Evolutionary conservation across 495 filamentous ascomycete species (phyloP), one percentile per base, ranked within the genome.

Genomic region (Lichina pygmaea): DNA sequence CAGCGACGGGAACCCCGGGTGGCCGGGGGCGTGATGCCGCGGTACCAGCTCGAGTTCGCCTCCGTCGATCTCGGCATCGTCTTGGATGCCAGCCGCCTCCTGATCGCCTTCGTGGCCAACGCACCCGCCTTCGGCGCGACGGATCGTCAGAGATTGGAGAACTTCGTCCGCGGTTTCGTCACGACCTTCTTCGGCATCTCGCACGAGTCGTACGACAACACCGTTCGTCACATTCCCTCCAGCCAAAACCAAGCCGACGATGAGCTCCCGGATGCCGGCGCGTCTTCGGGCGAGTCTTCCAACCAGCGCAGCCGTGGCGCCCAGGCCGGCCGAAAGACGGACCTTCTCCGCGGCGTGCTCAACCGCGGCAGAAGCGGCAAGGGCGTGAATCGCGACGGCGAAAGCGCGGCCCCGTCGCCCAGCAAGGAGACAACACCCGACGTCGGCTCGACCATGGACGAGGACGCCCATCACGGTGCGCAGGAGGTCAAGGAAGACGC

Each of bases 381-480:
- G 50, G 58, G 63, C 36, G 61, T 64, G 32, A 65, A 74, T 40
- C 64, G 62, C 34, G 75, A 79, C 46, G 82, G 84, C 55, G 76
- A 85, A 56, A 73, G 74, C 50, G 83, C 79, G 54, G 65, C 70
- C 5, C 64, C 70, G 3, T 73, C 71, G 17, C 72, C 70, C n/a
- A 92, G 78, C 61, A 78, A 83, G 48, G 85, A 79, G 52, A 82
- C 74, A 8, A 91, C 85, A 0, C 91, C 89, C 0, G 86, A 86
- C 50, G 69, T 75, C 41, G 71, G 70, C 13, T 84, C 81, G 2
- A 66, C 67, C 1, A 70, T 70, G 34, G 76, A 79, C 45, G 78
- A 74, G 30, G 70, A 85, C 34, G 57, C 62, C 17, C 60, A 52
- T 30, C 49, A 38, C 34, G 49, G 62, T 9, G 58, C 65, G 7